Evolutionary conservation across 106 monocot species (phyloP), one percentile per base, ranked within the genome.

Genomic region (Allium fistulosum): DNA sequence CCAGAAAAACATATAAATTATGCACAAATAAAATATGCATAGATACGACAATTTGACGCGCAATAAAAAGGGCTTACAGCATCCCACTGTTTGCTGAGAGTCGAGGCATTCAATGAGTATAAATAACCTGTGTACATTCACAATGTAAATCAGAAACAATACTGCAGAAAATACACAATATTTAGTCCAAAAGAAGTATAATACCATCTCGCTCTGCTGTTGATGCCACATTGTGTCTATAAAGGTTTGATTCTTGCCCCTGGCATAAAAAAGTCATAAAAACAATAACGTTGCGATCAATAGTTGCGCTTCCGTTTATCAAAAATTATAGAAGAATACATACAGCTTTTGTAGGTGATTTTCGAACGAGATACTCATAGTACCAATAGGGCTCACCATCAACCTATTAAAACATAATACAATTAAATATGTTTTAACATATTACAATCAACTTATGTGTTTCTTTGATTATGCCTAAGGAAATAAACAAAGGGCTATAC

Each of bases 191-290:
- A 58, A 57, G 0, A 69, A 57, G 55, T 76, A 28, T 45, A 11
- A 65, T 86, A 97, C 96, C 96, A 84, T 92, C 96, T 75, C 96
- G 66, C 63, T 97, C 96, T 62, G 82, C 92, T 76, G 92, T 91
- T 65, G 88, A 75, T 71, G 96, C 81, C 67, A 92, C 73, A 79
- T 65, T 86, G 55, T 89, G 96, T 51, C 96, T 59, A 71, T 68
- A 97, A 69, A 86, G 55, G 76, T 92, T 97, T 65, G 91, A 75
- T 79, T 79, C 92, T 74, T 78, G 95, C 48, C 52, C 81, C 95
- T 96, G 81, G 69, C 7, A 74, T 46, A 18, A 47, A 4, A 49
- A 10, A 37, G 5, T 37, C 37, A 37, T 5, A 37, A 37, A 37
- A 37, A 37, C 37, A 37, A 22, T 22, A 37, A 37, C 5, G 37